Base-by-base conservation (phyloP, 768 basidiomycete species). In the Mycena albidolilacea region DNA sequence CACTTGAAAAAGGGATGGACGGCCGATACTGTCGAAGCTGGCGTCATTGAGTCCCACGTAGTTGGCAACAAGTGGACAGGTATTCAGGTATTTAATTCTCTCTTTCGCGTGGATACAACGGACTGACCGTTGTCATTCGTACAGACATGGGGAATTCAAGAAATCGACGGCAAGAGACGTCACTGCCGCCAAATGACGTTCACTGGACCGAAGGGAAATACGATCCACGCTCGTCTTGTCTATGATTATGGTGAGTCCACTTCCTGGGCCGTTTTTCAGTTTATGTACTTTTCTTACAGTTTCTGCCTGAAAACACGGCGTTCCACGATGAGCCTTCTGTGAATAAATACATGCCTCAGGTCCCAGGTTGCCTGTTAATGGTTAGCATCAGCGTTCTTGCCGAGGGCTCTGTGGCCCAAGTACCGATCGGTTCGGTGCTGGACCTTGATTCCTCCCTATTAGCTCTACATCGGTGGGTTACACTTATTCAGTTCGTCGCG, bases 21-120 rank as follows among this genome's bases (percentile, higher is more conserved):
- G 11, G 38, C 48, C 19, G 69, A 70, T 2, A 57, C 44, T 21
- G 6, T 48, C 54, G 69, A 63, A 7, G 8, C 10, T 37, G 61
- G 69, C 17, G 23, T 70, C 50, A 64, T 70, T 48, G 19, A 60
- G 11, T 75, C 81, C 76, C 86, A 84, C 65, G 83, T 87, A 7
- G 17, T 7, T 1, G 43, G 52, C 19, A n/a, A 64, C 30, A 83
- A 86, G 0, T 73, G 71, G 44, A 86, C 85, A 80, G 85, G 9
- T 5, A 35, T 55, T 11, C 54, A 55, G 54, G 54, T 55, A 30
- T 30, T 30, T 30, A 3, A 30, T 19, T 30, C 21, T 35, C 10
- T n/a, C 12, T 8, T 5, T 55, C 12, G 21, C 30, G 35, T 12
- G 46, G 5, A 17, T 48, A 7, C 8, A 55, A 11, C 17, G 30